Evolutionary conservation across 148 eudicot genomes (phyloP), one percentile per base, ranked within the genome.

Genomic region (Amaranthus palmeri): DNA sequence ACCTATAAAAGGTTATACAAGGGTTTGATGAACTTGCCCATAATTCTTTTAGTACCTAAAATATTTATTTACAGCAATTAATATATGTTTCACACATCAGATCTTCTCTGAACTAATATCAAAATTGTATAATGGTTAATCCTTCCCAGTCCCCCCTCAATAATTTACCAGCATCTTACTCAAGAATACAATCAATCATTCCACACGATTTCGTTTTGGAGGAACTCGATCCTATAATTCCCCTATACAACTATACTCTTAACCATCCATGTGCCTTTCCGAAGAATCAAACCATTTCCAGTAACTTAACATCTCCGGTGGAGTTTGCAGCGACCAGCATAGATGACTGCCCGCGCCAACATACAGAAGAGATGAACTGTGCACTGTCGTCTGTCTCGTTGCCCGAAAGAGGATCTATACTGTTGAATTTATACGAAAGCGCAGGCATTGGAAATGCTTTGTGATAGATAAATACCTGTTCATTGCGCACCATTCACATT

Each of bases 391-490:
- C 98, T 46, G 84, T 62, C 52, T 89, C 93, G 10, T 83, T 87
- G 36, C 92, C 93, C 4, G 97, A 89, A 52, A 74, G 73, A 17
- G 96, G 83, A 77, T 89, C 93, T 0, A 75, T 61, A 77, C 73
- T 81, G 64, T 78, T 78, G 59, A 95, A 86, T 70, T 91, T 95
- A 76, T 71, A 88, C 2, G 97, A 92, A 45, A 92, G 64, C 5
- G 86, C 93, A 4, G 99, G 99, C 99, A 95, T 92, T 0, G 97
- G 92, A 67, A 91, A 88, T 41, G 97, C 93, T 79, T 95, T 92
- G 77, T 95, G 99, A 84, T 95, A 95, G 61, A 91, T 55, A 65
- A 85, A 82, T 61, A 95, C 97, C 99, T 95, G 84, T 61, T 58
- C 50, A 40, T 15, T 49, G 12, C 15, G 46, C 17, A 7, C 56